phyloP scores from a whole-genome alignment of 2,329 filamentous ascomycete genomes.

The Ceratocystis destructans region DNA sequence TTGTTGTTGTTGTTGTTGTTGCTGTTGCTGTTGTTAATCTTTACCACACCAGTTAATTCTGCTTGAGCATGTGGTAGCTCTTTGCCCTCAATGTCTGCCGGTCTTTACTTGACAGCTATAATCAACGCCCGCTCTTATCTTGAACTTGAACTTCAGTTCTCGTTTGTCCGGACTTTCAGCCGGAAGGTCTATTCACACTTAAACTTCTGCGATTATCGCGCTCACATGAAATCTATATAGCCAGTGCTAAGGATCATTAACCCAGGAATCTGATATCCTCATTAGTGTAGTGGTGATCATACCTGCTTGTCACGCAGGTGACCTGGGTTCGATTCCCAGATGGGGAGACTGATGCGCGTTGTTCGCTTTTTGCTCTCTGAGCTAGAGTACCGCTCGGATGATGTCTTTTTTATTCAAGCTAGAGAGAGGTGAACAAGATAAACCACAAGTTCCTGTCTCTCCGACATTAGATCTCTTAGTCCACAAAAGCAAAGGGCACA shows the following conservation, averaged over 20 bases:
- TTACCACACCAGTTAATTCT: no score
- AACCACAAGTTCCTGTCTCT: neutral
- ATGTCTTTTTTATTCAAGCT: neutral
- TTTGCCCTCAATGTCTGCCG: no score
- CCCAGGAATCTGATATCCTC: neutral
- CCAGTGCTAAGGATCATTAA: no score
- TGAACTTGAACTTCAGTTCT: no score
- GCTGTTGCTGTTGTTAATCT: no score
- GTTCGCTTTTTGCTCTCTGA: neutral
- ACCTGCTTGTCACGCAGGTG: slow-evolving; percentile 19
- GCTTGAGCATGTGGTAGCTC: no score
- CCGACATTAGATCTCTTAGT: neutral
- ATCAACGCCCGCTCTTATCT: no score
- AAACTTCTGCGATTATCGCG: no score
- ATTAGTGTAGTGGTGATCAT: slow-evolving; percentile 18
- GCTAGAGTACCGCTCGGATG: neutral
- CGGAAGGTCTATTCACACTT: no score
- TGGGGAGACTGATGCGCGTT: slow-evolving; percentile 2
- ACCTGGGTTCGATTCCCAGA: slow-evolving; percentile 19
- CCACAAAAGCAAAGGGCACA: neutral
- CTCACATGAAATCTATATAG: neutral
- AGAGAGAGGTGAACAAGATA: neutral
- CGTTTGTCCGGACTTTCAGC: no score
- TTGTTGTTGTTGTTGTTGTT: no score
- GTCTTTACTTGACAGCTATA: no score